Percentiles rank a stretch among this genome's conserved stretches.
Conservation (phyloP, 257 asterid genomes). For the Solanum commersonii region DNA sequence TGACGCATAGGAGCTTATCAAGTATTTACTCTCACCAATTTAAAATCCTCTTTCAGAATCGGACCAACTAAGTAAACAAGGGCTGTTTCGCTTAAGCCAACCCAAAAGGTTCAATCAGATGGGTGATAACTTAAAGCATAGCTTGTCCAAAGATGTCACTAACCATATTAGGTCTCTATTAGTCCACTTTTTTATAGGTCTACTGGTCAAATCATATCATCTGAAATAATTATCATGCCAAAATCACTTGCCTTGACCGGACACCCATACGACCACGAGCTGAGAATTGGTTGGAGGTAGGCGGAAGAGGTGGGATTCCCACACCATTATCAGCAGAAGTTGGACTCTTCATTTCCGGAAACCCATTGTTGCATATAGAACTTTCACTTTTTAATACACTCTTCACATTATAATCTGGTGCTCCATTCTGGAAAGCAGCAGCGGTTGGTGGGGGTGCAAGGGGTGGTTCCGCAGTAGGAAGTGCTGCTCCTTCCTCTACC, state of each 20-base stretch:
- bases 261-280: constrained; percentile 81
- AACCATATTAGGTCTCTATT: background rate
- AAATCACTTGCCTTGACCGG: constrained; percentile 64
- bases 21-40: background rate
- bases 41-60: background rate
- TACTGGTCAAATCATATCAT: background rate
- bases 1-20: background rate
- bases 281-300: constrained; percentile 81
- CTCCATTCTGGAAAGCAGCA: constrained; percentile 75
- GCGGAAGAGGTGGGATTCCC: constrained; percentile 96
- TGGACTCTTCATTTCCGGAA: constrained; percentile 54
- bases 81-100: background rate
- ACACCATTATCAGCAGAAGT: constrained; percentile 36
- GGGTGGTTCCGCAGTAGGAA: constrained; percentile 59
- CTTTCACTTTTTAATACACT: constrained; percentile 53
- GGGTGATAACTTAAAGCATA: background rate
- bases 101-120: background rate
- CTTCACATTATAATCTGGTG: constrained; percentile 58
- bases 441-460: constrained; percentile 77
- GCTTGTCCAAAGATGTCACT: background rate
- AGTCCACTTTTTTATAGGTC: background rate
- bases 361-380: constrained; percentile 30
- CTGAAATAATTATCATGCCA: background rate
- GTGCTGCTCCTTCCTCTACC: constrained; percentile 92
- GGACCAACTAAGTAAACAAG: background rate